Base-by-base conservation (phyloP, 768 basidiomycete species). In the Kwoniella sp. region DNA sequence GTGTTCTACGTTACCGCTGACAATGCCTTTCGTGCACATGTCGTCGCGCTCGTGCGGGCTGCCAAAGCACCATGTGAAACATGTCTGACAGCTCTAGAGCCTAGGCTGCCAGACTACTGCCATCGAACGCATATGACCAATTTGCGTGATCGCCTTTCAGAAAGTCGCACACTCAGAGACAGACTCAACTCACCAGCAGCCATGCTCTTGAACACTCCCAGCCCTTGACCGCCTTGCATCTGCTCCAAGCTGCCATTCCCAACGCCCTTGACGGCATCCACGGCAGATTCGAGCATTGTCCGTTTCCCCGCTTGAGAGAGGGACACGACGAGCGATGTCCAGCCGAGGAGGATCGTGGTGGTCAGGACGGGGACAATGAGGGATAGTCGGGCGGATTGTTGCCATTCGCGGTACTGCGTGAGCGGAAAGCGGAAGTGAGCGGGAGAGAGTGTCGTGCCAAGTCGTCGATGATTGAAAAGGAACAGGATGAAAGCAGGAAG, bases 381-480 rank as follows among this genome's bases (percentile, higher is more conserved):
- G 8, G 73, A 67, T 9, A 79, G 57, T 25, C 78, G 62, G 17
- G 70, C 71, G 9, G 78, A 79, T 48, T 73, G 62, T 61, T 79
- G 78, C 78, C 78, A 79, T 64, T 71, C 59, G 12, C 75, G 74
- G 55, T 79, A 79, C 78, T 79, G 58, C 17, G 25, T 20, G 54
- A 8, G 15, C 8, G 15, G 34, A 30, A 34, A 55, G 54, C 41
- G 41, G n/a, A n/a, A n/a, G n/a, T n/a, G n/a, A n/a, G n/a, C 12
- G 41, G 41, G n/a, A 45, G 41, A 45, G 41, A 45, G 41, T n/a
- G n/a, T n/a, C n/a, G n/a, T n/a, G n/a, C n/a, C n/a, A n/a, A n/a
- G n/a, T 11, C 11, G 41, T 45, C 41, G 41, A n/a, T 45, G 11
- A 45, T 45, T 11, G n/a, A 45, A n/a, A 45, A 45, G 12, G 41